A percentile compares a stretch with the other conserved stretches of the same genome.
Evolutionary conservation across 805 yeast species (phyloP).

Genomic region (Henningerozyma blattae): DNA sequence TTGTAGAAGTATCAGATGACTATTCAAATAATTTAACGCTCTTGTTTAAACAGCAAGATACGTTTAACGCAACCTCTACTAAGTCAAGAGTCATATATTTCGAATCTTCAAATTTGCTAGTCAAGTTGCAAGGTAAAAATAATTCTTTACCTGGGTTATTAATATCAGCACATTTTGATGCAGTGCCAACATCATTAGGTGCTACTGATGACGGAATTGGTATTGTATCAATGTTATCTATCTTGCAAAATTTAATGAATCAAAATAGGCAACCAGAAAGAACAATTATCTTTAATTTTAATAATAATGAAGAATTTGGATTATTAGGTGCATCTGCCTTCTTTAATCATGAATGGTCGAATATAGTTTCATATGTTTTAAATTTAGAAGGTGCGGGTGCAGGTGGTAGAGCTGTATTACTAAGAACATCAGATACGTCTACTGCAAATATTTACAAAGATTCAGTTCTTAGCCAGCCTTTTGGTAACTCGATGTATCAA

Average conservation of each 20-base stretch:
- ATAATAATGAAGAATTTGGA: conserved; percentile 85
- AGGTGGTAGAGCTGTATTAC: conserved; percentile 73
- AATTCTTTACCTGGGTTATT: conserved; percentile 51
- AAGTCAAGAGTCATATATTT: conserved; percentile 50
- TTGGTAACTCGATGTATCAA: conserved; percentile 70
- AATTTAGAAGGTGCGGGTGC: conserved; percentile 91
- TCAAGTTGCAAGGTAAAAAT: conserved; percentile 55
- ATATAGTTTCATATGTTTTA: conserved; percentile 48
- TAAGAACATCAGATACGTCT: conserved; percentile 73
- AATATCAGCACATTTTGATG: conserved; percentile 78
- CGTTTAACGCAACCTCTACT: conserved; percentile 30
- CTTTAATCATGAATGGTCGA: conserved; percentile 60
- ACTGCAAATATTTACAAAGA: conserved; percentile 46
- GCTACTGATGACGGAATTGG: conserved; percentile 93
- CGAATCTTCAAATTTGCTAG: conserved; percentile 74
- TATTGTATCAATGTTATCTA: conserved; percentile 65
- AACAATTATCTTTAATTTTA: conserved; percentile 72
- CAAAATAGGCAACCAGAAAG: conserved; percentile 44
- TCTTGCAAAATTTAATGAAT: conserved; percentile 37
- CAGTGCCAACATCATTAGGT: conserved; percentile 79
- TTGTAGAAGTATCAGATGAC: conserved; percentile 28
- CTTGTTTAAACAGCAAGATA: conserved; percentile 39
- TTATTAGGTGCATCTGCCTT: conserved; percentile 71
- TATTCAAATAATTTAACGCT: conserved; percentile 29
- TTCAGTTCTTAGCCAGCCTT: conserved; percentile 48